phyloP scores from a whole-genome alignment of 208 protist species.

The Wallacemonas sp. region DNA sequence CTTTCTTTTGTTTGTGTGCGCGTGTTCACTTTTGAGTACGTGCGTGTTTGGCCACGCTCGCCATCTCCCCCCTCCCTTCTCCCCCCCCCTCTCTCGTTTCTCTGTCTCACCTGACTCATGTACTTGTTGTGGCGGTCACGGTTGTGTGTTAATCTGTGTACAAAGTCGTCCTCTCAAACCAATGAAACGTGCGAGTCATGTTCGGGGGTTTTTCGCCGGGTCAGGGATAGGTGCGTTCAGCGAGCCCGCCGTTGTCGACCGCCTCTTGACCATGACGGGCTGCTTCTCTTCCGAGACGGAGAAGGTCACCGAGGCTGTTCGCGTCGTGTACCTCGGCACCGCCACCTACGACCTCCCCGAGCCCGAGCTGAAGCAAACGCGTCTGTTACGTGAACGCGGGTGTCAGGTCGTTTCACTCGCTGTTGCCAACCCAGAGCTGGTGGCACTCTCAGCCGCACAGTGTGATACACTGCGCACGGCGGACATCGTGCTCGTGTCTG shows the following conservation, averaged over 20 bases:
- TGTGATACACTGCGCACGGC: conserved; percentile 22
- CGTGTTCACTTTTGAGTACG: too few species aligned
- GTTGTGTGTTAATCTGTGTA: too few species aligned
- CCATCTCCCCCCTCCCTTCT: too few species aligned
- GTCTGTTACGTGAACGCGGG: conserved; percentile 40
- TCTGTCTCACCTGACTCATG: too few species aligned
- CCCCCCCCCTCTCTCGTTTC: too few species aligned
- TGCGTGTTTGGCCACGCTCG: too few species aligned
- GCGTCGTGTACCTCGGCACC: conserved; percentile 84
- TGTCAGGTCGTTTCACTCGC: conserved; percentile 47
- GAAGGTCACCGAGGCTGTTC: conserved; percentile 22
- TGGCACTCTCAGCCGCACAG: conserved; percentile 10
- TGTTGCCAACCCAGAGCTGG: conserved; percentile 50
- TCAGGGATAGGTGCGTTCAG: conserved; percentile 54
- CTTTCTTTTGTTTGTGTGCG: too few species aligned
- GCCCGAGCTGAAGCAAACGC: conserved; percentile 32
- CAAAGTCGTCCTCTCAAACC: too few species aligned
- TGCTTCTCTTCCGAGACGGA: conserved; percentile 7
- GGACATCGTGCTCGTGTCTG: conserved; percentile 79
- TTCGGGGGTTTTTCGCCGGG: conserved; percentile 72
- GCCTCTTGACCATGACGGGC: conserved; percentile 52
- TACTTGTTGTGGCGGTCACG: too few species aligned
- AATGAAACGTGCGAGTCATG: conserved; percentile 8
- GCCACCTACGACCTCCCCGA: conserved; percentile 83
- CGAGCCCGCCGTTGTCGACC: conserved; percentile 43